Base-by-base conservation (phyloP, 176 grass and related monocot species). In the Oryza punctata region DNA sequence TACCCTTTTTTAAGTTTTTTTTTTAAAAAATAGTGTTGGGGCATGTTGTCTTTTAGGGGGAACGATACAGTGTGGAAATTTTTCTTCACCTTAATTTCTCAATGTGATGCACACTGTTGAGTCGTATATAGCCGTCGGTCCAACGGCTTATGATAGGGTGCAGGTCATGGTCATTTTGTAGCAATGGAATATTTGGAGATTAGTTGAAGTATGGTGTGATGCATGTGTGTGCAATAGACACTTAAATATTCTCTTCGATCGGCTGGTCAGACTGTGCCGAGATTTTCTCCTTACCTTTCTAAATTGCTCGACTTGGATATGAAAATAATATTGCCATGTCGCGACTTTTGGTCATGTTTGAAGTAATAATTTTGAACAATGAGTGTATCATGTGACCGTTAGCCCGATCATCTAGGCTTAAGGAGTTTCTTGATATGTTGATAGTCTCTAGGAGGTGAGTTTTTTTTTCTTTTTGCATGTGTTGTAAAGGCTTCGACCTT, bases 81-180 rank as follows among this genome's bases (percentile, higher is more conserved):
- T 77, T 26, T 10, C 61, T 41, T 77, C 15, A 25, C 32, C 11
- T 41, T 76, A 24, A 7, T 11, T 45, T 63, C n/a, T 35, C 14
- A 66, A 78, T 78, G 79, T 38, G 66, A 7, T 78, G 10, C 78
- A 82, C 78, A 76, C 37, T 81, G 26, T 32, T 67, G 85, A 78
- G 12, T 59, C 23, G 0, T 68, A 38, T 38, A 38, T 38, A 0
- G 3, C 10, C 61, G 19, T 65, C n/a, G 35, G 72, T 85, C 45
- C 65, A 63, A 8, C 12, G 13, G 6, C 52, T 0, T 9, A 57
- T 9, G 52, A 57, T n/a, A 57, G 52, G 52, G 52, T 61, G 19
- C 2, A n/a, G 54, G 19, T n/a, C 54, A n/a, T 24, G 57, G 57
- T 24, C 57, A 61, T 24, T 24, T 38, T 52, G 52, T 60, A n/a